Percentiles rank a stretch among this genome's conserved stretches.
phyloP scores from a whole-genome alignment of 192 early-diverging fungal genomes.

The Paraglomus brasilianum region DNA sequence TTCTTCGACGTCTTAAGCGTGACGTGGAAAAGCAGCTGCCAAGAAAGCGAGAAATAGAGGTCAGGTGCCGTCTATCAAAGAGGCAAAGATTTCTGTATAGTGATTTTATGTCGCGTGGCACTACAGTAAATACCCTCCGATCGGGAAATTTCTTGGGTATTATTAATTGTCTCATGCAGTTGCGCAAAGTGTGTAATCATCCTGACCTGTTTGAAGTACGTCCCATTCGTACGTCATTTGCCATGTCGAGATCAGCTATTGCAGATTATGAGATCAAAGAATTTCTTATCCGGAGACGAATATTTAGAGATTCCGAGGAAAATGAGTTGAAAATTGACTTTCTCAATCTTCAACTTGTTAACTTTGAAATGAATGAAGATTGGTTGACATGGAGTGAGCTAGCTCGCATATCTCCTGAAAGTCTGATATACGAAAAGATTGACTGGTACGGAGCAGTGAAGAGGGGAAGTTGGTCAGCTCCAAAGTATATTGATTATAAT shows the following conservation, averaged over 20 bases:
- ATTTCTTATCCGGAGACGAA: conserved; percentile 36
- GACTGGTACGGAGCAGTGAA: conserved; percentile 14
- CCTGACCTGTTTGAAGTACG: conserved; percentile 57
- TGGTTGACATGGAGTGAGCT: conserved; percentile 32
- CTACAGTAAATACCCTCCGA: conserved; percentile 71
- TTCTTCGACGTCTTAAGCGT: conserved; percentile 61
- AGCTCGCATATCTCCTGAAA: conserved; percentile 31
- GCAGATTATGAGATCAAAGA: conserved; percentile 38
- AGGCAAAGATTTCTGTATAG: conserved; percentile 73
- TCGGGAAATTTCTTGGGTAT: conserved; percentile 74
- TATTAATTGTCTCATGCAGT: conserved; percentile 74
- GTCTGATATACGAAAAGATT: conserved; percentile 31
- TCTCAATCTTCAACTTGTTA: conserved; percentile 43
- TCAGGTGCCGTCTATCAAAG: conserved; percentile 69
- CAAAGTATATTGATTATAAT: conserved; percentile 37
- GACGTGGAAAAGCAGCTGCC: conserved; percentile 71
- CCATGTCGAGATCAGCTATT: conserved; percentile 44
- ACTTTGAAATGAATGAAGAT: conserved; percentile 32
- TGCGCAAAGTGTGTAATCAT: conserved; percentile 62
- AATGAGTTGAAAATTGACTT: conserved; percentile 41
- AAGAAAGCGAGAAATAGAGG: conserved; percentile 63
- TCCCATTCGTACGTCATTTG: conserved; percentile 61
- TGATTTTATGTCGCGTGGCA: conserved; percentile 78
- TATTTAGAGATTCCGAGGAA: conserved; percentile 40
- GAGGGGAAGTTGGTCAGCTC: neutral